Conservation (phyloP, 495 filamentous ascomycete species). For the Hyaloscypha finlandica region DNA sequence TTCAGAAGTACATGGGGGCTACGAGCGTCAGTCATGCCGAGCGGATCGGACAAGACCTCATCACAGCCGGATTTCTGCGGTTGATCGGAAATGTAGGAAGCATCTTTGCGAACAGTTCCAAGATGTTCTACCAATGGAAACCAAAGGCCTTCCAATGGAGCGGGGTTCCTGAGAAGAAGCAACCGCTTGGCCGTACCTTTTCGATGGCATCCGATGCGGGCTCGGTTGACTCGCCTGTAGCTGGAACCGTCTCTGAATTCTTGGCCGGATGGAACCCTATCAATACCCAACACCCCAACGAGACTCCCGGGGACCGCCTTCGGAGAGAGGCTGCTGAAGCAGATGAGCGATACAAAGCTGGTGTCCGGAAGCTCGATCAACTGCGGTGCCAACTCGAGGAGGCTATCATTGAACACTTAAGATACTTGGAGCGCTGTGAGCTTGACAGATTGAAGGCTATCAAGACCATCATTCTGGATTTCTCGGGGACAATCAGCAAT, state of each 20-base stretch:
- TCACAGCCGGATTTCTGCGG: slow-evolving; percentile 82
- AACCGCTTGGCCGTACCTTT: slow-evolving; percentile 65
- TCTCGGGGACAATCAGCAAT: slow-evolving; percentile 96
- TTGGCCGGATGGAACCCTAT: slow-evolving; percentile 89
- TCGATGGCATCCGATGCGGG: slow-evolving; percentile 60
- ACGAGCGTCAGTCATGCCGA: slow-evolving; percentile 86
- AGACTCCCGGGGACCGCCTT: slow-evolving; percentile 83
- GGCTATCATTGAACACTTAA: slow-evolving; percentile 86
- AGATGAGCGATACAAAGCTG: slow-evolving; percentile 89
- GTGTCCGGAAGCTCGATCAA: slow-evolving; percentile 80
- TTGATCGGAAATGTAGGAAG: slow-evolving; percentile 93
- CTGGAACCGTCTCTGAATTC: slow-evolving; percentile 82
- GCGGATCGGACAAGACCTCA: slow-evolving; percentile 89
- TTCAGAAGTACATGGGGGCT: slow-evolving; percentile 84
- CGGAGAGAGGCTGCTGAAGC: slow-evolving; percentile 87
- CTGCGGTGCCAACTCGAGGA: slow-evolving; percentile 94
- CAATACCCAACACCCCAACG: slow-evolving; percentile 84
- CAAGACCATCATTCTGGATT: slow-evolving; percentile 96
- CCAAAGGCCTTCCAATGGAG: slow-evolving; percentile 85
- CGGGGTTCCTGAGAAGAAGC: slow-evolving; percentile 86
- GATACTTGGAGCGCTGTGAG: slow-evolving; percentile 97
- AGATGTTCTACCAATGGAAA: slow-evolving; percentile 96
- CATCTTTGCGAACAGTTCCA: slow-evolving; percentile 95
- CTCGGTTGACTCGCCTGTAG: slow-evolving; percentile 67
- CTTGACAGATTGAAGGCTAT: slow-evolving; percentile 95